Base-by-base conservation (phyloP, 2,329 filamentous ascomycete species). In the Seiridium unicorne region DNA sequence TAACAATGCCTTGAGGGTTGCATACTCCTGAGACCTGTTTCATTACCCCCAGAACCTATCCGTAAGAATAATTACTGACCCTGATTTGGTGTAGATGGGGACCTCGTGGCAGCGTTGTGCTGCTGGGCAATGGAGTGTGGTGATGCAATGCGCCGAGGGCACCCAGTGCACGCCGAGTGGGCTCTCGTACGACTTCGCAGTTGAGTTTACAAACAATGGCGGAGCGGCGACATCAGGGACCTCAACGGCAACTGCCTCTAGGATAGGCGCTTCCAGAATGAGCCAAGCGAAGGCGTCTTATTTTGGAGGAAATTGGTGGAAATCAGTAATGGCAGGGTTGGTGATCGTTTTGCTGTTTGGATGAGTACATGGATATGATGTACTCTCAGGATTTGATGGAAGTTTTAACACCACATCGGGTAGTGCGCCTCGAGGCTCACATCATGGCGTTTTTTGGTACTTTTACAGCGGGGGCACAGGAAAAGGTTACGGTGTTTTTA, bases 51-150 rank as follows among this genome's bases (percentile, higher is more conserved):
- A 26, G 18, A 26, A 26, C 18, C 18, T 26, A 26, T 26, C 18
- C 18, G 18, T 26, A 26, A 26, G 18, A 26, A 2, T 26, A 26
- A 26, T 26, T 26, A 26, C 18, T 26, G 2, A 26, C 18, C 18
- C 18, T 26, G 18, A 26, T 26, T 26, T 26, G 18, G 2, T 26
- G 18, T 26, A 26, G 18, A 78, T 84, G 72, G 74, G 73, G 1
- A 70, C 64, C 26, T 74, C 72, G 40, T 84, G 79, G 72, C 82
- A 84, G 69, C 76, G 81, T 35, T 84, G 82, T 65, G 79, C 78
- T 3, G 69, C 73, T 8, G 81, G 81, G 2, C 67, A 60, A 9
- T 84, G 81, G 82, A 81, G 76, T 62, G 69, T 62, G 1, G 73
- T 75, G n/a, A 73, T 82, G 69, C 61, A 74, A 44, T 76, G 76